Base-by-base conservation (phyloP, 768 basidiomycete genomes). In the Sarcomyxa edulis region DNA sequence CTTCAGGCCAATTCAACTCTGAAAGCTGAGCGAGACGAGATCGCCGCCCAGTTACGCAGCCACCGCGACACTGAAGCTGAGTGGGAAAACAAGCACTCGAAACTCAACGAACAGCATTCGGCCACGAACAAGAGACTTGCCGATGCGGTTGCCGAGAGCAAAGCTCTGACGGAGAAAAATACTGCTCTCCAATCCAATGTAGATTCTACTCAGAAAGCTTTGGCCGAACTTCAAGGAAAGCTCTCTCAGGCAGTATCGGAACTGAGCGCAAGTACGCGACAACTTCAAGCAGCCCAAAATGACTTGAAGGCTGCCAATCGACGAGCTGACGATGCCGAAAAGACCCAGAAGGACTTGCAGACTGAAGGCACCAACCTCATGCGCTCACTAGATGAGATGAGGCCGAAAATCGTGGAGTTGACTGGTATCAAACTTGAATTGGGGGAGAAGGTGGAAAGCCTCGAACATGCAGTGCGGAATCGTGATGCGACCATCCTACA, bases 301-400 rank as follows among this genome's bases (percentile, higher is more conserved):
- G 86, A 91, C 46, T 66, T 87, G 24, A 78, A 74, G 35, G 61
- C 59, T 42, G 75, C 85, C 5, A 69, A 63, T 27, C 71, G 80
- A 36, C 82, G 86, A 4, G 83, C 80, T 5, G 82, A 86, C 25
- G 81, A 84, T 47, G 82, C 84, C 0, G 86, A 90, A 56, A 68
- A 65, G 48, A 78, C 66, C 3, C 81, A 87, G 50, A 75, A 76
- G 51, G 79, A 76, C 43, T 68, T 93, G 3, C 89, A 90, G 50
- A 62, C 66, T 0, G 90, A 93, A 58, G 87, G 89, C 27, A 78
- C 74, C n/a, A 71, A 67, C 37, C 70, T 93, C 23, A 76, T 91
- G 78, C 76, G 71, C 20, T 80, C 84, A n/a, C 61, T 92, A 43
- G 82, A 91, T 46, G 87, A 91, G 59, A 83, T 91, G 78, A 75